Evolutionary conservation across 352 stramenopile species (phyloP).

Genomic region (Pythium phragmitis): DNA sequence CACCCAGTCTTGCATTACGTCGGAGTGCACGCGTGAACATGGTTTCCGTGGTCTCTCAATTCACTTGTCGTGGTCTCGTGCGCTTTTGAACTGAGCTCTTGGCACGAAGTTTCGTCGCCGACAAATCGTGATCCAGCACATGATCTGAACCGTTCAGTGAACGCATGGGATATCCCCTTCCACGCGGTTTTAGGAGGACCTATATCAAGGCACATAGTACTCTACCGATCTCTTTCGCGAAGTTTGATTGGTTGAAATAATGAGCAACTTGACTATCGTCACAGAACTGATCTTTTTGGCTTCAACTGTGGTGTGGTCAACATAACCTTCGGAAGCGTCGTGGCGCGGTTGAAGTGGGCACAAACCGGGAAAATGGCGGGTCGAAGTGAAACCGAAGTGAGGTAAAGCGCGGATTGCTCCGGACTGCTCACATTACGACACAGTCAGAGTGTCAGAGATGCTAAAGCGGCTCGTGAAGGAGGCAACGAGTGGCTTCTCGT

Average conservation of each 20-base stretch:
- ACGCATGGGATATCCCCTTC: constrained; percentile 2
- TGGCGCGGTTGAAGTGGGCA: constrained; percentile 2
- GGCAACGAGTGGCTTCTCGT: constrained; percentile 28
- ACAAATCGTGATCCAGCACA: not conserved
- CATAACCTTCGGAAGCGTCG: not conserved
- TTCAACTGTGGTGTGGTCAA: constrained; percentile 5
- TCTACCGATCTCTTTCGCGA: too few species aligned
- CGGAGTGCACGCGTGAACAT: constrained; percentile 29
- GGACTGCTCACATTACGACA: not conserved
- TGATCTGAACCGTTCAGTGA: constrained; percentile 16
- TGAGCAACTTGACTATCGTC: not conserved
- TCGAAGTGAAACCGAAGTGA: not conserved
- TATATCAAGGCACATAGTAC: too few species aligned
- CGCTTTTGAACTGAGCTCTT: not conserved
- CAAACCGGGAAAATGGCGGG: not conserved
- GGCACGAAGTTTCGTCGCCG: not conserved
- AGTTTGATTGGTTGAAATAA: not conserved
- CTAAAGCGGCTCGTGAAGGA: constrained; percentile 36
- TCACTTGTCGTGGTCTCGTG: not conserved
- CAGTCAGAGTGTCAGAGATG: constrained; percentile 14
- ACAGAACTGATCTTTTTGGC: not conserved
- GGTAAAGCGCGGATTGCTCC: not conserved
- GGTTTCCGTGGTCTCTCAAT: not conserved
- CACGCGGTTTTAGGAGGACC: constrained; percentile 7
- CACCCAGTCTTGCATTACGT: constrained; percentile 22